These are phyloP conservation scores for Allium fistulosum DNA, from an alignment of 106 monocot genomes.

Conservation along the genomic window DNA sequence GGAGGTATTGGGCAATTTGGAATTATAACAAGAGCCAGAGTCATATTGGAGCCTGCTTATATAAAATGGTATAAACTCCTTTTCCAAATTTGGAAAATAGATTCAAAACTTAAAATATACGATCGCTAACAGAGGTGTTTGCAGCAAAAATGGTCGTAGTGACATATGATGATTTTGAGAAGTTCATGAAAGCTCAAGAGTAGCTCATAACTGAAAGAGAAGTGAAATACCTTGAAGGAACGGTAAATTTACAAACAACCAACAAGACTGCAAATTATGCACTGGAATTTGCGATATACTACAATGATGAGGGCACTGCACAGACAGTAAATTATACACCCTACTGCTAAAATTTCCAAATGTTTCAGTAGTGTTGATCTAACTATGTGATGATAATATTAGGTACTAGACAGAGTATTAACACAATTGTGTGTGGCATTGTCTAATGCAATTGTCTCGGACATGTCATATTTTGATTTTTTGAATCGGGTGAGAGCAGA, in stretches of 20 bases:
- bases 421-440: not conserved
- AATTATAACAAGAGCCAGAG: constrained; percentile 38
- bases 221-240: constrained; percentile 29
- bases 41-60: constrained; percentile 22
- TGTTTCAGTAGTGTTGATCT: not conserved
- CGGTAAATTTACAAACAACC: constrained; percentile 2
- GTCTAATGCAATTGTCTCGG: not conserved
- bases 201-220: constrained; percentile 9
- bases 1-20: constrained; percentile 60
- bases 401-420: not conserved
- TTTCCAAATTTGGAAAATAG: not conserved
- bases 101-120: not conserved
- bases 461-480: constrained; percentile 30
- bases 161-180: constrained; percentile 14
- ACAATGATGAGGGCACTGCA: not conserved
- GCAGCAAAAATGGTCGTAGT: constrained; percentile 8
- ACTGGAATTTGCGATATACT: constrained; percentile 8
- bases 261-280: not conserved
- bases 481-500: constrained; percentile 36
- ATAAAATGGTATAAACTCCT: constrained; percentile 15
- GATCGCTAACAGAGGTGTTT: not conserved
- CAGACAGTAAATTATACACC: not conserved
- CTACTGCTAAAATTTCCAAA: not conserved
- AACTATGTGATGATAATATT: not conserved
- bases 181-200: constrained; percentile 14